Percentiles rank a stretch among this genome's conserved stretches.
These are phyloP conservation scores for Stentor roeselii DNA, from an alignment of 73 alveolate species.

Conservation along the genomic window DNA sequence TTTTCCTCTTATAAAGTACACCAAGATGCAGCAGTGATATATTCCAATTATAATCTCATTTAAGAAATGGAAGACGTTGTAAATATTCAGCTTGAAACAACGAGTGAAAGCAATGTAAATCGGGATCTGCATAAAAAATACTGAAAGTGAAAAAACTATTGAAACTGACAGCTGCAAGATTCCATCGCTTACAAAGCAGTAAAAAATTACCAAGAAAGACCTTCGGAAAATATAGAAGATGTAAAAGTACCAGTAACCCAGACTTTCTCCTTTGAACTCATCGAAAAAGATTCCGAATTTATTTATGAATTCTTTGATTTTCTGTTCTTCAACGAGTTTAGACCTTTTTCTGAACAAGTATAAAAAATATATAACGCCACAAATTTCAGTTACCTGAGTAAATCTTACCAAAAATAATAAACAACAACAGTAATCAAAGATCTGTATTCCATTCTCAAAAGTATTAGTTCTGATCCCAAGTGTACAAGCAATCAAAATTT, in stretches of 20 bases:
- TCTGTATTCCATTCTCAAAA: background rate
- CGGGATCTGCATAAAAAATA: background rate
- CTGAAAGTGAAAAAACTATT: background rate
- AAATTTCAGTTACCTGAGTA: background rate
- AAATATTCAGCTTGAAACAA: background rate
- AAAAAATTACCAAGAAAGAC: background rate
- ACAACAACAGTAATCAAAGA: background rate
- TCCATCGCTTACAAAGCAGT: background rate
- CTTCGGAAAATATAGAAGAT: background rate
- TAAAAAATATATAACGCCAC: background rate
- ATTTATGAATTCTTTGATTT: background rate
- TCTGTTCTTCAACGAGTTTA: background rate
- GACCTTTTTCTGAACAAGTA: background rate
- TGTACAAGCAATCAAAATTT: background rate
- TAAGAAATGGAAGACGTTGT: background rate
- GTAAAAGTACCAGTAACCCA: background rate
- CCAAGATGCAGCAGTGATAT: background rate
- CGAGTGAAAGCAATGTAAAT: too few species aligned
- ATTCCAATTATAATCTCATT: background rate
- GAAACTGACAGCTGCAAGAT: background rate
- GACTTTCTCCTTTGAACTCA: background rate
- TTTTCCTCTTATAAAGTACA: background rate
- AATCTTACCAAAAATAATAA: background rate
- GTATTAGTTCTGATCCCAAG: background rate
- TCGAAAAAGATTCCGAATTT: background rate